Evolutionary conservation across 2,329 filamentous ascomycete species (phyloP).

Genomic region (Penicillium sp.): DNA sequence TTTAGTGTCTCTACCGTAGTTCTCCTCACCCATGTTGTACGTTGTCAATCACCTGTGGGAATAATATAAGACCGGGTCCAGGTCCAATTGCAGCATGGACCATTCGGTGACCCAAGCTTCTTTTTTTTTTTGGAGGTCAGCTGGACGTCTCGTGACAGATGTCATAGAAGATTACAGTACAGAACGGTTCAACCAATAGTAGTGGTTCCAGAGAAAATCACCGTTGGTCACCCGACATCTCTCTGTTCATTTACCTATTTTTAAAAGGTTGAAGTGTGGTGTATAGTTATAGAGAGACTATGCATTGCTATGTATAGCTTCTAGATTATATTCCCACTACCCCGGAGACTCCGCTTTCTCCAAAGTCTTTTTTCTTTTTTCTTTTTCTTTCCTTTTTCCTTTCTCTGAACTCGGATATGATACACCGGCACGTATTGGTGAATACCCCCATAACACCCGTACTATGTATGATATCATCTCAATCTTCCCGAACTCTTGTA

Average conservation of each 20-base stretch:
- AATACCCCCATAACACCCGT: background rate
- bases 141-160: conserved; percentile 27
- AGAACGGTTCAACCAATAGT: conserved; percentile 28
- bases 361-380: background rate
- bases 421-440: conserved; percentile 4
- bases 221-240: conserved; percentile 41
- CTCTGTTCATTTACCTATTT: background rate
- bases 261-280: background rate
- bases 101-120: conserved; percentile 23
- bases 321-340: background rate
- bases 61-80: conserved; percentile 3
- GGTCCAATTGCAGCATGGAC: conserved; percentile 14
- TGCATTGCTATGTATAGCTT: conserved; percentile 6
- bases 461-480: conserved; percentile 14
- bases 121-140: conserved; percentile 17
- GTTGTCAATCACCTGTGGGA: too few relatives aligned
- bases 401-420: background rate
- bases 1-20: too few relatives aligned
- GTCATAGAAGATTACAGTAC: conserved; percentile 1
- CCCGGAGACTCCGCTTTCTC: conserved; percentile 12
- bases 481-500: background rate
- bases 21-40: too few relatives aligned
- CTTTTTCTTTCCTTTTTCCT: too few relatives aligned
- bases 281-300: background rate
- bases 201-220: conserved; percentile 35